Conservation (phyloP, 495 filamentous ascomycete species). For the Physcia stellaris region DNA sequence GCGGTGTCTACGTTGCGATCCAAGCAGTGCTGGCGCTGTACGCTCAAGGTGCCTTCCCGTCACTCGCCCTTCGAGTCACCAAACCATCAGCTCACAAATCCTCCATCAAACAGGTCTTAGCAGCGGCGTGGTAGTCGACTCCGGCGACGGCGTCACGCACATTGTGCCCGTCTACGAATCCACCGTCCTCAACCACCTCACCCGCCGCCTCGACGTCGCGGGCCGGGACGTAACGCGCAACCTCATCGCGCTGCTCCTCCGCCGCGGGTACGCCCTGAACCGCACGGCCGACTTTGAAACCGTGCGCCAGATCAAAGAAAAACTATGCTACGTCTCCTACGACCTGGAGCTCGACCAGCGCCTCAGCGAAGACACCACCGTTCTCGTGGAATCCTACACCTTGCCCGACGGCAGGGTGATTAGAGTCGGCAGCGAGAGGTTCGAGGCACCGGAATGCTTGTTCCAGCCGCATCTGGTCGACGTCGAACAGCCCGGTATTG, state of each 20-base stretch:
- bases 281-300: slow-evolving; percentile 98
- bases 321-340: slow-evolving; percentile 98
- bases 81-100: not conserved
- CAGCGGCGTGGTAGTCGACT: slow-evolving; percentile 94
- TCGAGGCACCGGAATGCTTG: slow-evolving; percentile 94
- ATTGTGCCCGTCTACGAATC: slow-evolving; percentile 97
- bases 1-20: slow-evolving; percentile 96
- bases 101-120: slow-evolving; percentile 50
- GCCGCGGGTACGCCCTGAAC: slow-evolving; percentile 93
- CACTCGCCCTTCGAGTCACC: not conserved
- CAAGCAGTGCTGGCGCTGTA: slow-evolving; percentile 96
- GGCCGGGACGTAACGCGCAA: slow-evolving; percentile 96
- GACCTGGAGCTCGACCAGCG: slow-evolving; percentile 92
- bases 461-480: slow-evolving; percentile 99
- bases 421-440: slow-evolving; percentile 86
- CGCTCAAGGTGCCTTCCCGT: slow-evolving; percentile 60
- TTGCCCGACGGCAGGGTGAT: slow-evolving; percentile 93
- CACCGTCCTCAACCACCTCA: slow-evolving; percentile 94
- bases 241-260: slow-evolving; percentile 86
- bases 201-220: slow-evolving; percentile 82
- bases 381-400: slow-evolving; percentile 94
- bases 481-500: slow-evolving; percentile 92
- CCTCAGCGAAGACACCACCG: slow-evolving; percentile 93
- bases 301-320: slow-evolving; percentile 98
- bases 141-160: slow-evolving; percentile 94